Conservation (phyloP, 140 eudicot genomes). For the Senecio squalidus region DNA sequence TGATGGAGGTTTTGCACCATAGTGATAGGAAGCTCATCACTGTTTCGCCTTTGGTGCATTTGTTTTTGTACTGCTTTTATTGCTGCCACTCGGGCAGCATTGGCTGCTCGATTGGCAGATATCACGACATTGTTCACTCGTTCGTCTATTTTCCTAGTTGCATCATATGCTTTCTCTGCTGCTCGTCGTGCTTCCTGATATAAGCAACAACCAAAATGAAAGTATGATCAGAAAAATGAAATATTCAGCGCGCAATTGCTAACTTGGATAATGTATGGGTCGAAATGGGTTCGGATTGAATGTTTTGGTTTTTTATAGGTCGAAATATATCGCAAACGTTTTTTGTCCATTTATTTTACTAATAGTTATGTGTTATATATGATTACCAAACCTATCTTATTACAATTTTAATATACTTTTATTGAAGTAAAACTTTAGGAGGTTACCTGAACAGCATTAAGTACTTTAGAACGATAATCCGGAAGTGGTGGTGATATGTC, state of each 20-base stretch:
- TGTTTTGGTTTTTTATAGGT: neutral
- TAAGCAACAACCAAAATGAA: neutral
- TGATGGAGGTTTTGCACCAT: constrained; percentile 34
- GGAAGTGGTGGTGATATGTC: constrained; percentile 55
- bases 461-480: constrained; percentile 70
- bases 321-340: neutral
- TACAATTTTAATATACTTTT: neutral
- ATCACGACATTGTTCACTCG: constrained; percentile 28
- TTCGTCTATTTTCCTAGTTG: constrained; percentile 24
- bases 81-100: constrained; percentile 34
- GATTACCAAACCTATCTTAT: neutral
- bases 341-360: neutral
- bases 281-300: neutral
- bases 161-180: constrained; percentile 30
- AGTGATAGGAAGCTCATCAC: constrained; percentile 39
- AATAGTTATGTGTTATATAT: neutral
- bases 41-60: constrained; percentile 31
- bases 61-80: constrained; percentile 33
- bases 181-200: constrained; percentile 29
- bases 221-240: neutral
- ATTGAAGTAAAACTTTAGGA: neutral
- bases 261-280: neutral
- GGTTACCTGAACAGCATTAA: constrained; percentile 65
- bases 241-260: neutral
- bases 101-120: constrained; percentile 24